Conservation (phyloP, 176 grass and related monocot genomes). For the Cenchrus purpureus region DNA sequence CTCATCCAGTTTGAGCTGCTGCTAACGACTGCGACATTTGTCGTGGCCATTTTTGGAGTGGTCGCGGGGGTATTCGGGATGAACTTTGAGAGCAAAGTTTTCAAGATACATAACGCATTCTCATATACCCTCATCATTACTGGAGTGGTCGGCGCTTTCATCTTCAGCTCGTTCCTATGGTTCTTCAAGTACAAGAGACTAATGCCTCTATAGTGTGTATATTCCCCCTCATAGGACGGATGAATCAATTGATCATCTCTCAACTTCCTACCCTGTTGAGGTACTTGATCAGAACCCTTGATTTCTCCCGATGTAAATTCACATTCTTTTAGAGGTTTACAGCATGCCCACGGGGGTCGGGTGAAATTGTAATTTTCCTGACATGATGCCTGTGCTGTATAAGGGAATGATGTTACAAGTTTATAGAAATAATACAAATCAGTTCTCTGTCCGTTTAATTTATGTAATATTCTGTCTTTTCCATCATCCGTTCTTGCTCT, state of each 20-base stretch:
- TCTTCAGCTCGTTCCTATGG: conserved; percentile 84
- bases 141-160: conserved; percentile 50
- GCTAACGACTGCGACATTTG: conserved; percentile 85
- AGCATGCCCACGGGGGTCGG: conserved; percentile 31
- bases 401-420: not conserved
- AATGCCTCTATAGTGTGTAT: conserved; percentile 71
- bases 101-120: conserved; percentile 69
- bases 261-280: conserved; percentile 25
- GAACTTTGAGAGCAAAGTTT: conserved; percentile 76
- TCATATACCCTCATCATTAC: conserved; percentile 68
- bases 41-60: conserved; percentile 87
- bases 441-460: not conserved
- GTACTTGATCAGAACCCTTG: conserved; percentile 40
- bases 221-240: conserved; percentile 18
- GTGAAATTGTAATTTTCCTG: conserved; percentile 31
- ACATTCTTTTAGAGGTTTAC: conserved; percentile 49
- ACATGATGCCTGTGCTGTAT: not conserved
- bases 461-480: not conserved
- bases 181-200: conserved; percentile 86
- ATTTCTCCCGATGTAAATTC: conserved; percentile 52
- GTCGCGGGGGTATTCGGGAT: conserved; percentile 91
- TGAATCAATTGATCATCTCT: conserved; percentile 13
- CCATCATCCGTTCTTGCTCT: not conserved
- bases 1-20: conserved; percentile 91
- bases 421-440: conserved; percentile 27